Percentiles rank a stretch among this genome's conserved stretches.
Conservation (phyloP, 768 basidiomycete genomes). For the Baorangia bicolor region DNA sequence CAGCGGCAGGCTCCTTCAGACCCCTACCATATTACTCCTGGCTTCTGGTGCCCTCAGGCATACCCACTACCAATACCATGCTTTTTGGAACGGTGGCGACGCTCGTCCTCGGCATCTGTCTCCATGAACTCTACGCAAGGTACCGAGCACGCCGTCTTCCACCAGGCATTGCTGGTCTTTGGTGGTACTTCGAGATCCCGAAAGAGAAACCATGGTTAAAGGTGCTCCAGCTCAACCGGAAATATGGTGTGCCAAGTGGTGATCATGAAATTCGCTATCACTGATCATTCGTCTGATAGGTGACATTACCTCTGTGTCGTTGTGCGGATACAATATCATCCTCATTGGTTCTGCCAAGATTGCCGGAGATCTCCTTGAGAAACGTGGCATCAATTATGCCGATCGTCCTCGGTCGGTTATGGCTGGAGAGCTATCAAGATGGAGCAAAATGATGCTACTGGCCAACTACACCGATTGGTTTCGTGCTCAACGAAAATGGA, state of each 20-base stretch:
- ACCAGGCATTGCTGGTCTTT: constrained; percentile 11
- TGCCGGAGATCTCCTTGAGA: constrained; percentile 45
- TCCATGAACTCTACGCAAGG: not conserved
- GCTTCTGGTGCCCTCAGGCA: no score
- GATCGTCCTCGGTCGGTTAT: constrained; percentile 20
- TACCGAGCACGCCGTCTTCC: constrained; percentile 5
- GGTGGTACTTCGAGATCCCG: constrained; percentile 2
- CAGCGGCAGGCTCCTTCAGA: no score
- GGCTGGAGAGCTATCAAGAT: constrained; percentile 18
- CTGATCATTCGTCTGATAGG: not conserved
- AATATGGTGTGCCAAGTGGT: constrained; percentile 6
- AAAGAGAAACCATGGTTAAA: constrained; percentile 8
- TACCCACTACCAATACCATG: not conserved
- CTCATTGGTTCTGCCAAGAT: constrained; percentile 43
- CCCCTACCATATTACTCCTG: not conserved
- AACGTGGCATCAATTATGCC: constrained; percentile 42
- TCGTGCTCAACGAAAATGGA: constrained; percentile 12
- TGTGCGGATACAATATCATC: constrained; percentile 35
- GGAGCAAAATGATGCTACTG: constrained; percentile 16
- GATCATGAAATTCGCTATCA: no score
- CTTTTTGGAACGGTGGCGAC: not conserved
- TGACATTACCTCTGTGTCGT: constrained; percentile 10
- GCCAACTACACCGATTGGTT: constrained; percentile 8
- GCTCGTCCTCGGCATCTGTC: not conserved
- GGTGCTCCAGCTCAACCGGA: constrained; percentile 3